phyloP scores from a whole-genome alignment of 2,329 filamentous ascomycete genomes.

The Phoma sp. region DNA sequence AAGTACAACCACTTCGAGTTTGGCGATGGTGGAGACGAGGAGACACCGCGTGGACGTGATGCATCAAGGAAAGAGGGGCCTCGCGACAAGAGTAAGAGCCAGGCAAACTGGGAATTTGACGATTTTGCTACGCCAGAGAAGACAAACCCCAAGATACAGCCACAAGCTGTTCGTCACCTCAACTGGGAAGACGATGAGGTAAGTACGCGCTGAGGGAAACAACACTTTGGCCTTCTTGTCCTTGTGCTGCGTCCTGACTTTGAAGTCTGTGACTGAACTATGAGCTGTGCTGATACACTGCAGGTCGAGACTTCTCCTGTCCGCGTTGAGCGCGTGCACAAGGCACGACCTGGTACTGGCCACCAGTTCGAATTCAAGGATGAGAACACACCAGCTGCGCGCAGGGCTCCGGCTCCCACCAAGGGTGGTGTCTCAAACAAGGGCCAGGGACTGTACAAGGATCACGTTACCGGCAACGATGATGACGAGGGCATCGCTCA shows the following conservation, averaged over 20 bases:
- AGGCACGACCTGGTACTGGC: constrained; percentile 79
- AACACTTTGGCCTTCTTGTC: not conserved
- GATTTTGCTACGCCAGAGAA: constrained; percentile 88
- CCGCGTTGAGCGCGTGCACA: constrained; percentile 65
- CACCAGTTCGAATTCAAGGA: constrained; percentile 86
- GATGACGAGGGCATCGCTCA: constrained; percentile 58
- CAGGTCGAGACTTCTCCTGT: constrained; percentile 66
- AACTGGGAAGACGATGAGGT: constrained; percentile 76
- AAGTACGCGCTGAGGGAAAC: constrained; percentile 6
- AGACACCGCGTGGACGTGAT: constrained; percentile 42
- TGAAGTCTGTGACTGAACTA: not conserved
- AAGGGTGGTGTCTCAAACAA: constrained; percentile 67
- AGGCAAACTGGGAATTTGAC: constrained; percentile 84
- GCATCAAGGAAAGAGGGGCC: constrained; percentile 32
- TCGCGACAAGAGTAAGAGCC: constrained; percentile 61
- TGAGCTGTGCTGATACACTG: constrained; percentile 27
- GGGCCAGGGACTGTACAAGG: constrained; percentile 76
- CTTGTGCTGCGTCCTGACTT: not conserved
- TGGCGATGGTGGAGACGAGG: constrained; percentile 64
- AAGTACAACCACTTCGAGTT: constrained; percentile 91
- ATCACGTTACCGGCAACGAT: constrained; percentile 68
- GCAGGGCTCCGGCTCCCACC: constrained; percentile 45
- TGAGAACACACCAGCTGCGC: constrained; percentile 67
- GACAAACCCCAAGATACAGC: constrained; percentile 67
- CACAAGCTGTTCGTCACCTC: constrained; percentile 77